Base-by-base conservation (phyloP, 495 filamentous ascomycete genomes). In the Penicillium turbatum region DNA sequence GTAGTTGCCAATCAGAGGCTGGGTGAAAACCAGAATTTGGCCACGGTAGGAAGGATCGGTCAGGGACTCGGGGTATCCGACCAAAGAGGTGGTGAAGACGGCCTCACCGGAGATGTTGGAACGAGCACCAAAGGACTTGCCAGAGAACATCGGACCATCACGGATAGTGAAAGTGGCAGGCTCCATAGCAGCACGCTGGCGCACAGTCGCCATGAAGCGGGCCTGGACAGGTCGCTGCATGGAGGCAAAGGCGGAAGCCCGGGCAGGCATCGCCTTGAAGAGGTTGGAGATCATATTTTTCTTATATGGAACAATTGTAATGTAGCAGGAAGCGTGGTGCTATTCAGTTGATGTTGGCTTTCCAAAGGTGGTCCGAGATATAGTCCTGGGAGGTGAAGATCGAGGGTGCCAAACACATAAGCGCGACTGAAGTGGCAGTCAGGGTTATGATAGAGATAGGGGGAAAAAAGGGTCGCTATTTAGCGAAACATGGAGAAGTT, bases 321-420 rank as follows among this genome's bases (percentile, higher is more conserved):
- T 55, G 8, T 34, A 53, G 15, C 16, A 36, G 10, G 29, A 50
- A 50, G 56, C 43, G 40, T 53, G 24, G 47, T 60, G 67, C 56
- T 56, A 48, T 80, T 88, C 79, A 92, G 75, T 87, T 89, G 61
- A 81, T 82, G 60, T 82, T 86, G 72, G 93, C 86, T 83, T 96
- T 96, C 93, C 93, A 98, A 79, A 98, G 85, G 79, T 98, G 93
- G 82, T 96, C 88, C 87, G 90, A 95, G 79, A 95, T 88, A 79
- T 95, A 95, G 82, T 95, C 90, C 90, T 96, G 91, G 75, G 91
- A 96, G 79, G 91, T 97, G 80, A 92, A 97, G 74, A 88, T 82
- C 69, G 91, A 90, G 74, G 85, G 80, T 83, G 85, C 85, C 81
- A 87, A 89, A 89, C 86, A 89, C 91, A 97, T 97, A 87, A 87